Percentiles rank a stretch among this genome's conserved stretches.
Evolutionary conservation across 164 flowering plant species (phyloP).

Genomic region (Kalanchoe fedtschenkoi): DNA sequence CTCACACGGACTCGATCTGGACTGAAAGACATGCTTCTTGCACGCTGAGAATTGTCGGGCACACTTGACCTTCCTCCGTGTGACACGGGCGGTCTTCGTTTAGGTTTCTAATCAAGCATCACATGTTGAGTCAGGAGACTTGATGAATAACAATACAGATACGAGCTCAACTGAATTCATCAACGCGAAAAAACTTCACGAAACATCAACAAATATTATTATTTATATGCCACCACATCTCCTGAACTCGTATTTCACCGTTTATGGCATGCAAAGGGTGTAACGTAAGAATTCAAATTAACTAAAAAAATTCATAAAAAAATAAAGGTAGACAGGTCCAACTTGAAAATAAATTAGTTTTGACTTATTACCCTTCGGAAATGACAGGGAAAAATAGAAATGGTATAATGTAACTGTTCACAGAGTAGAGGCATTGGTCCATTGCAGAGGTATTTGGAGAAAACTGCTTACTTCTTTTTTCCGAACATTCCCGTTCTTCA

Average conservation of each 20-base stretch:
- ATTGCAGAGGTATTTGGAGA: background rate
- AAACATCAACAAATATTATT: too few relatives aligned
- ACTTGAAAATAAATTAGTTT: too few relatives aligned
- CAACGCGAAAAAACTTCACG: background rate
- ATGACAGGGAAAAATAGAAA: too few relatives aligned
- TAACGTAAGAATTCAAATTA: too few relatives aligned
- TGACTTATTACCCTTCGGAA: too few relatives aligned
- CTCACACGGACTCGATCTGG: conserved; percentile 94
- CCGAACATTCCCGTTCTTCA: conserved; percentile 70
- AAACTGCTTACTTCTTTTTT: conserved; percentile 45
- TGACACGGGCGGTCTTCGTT: conserved; percentile 69
- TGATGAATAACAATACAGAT: background rate
- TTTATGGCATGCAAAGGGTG: too few relatives aligned
- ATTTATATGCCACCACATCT: too few relatives aligned
- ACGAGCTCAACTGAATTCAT: background rate
- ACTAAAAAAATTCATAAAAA: too few relatives aligned
- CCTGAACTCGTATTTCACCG: too few relatives aligned
- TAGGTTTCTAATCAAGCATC: conserved; percentile 65
- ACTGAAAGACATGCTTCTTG: conserved; percentile 97
- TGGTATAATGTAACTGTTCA: too few relatives aligned
- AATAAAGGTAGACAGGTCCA: too few relatives aligned
- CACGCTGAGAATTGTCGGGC: conserved; percentile 88
- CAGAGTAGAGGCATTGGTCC: background rate
- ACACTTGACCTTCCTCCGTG: conserved; percentile 84
- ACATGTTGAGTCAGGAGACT: conserved; percentile 9